A percentile compares a stretch with the other conserved stretches of the same genome.
Evolutionary conservation across 306 rosid genomes (phyloP).

Genomic region (Comarum palustre): DNA sequence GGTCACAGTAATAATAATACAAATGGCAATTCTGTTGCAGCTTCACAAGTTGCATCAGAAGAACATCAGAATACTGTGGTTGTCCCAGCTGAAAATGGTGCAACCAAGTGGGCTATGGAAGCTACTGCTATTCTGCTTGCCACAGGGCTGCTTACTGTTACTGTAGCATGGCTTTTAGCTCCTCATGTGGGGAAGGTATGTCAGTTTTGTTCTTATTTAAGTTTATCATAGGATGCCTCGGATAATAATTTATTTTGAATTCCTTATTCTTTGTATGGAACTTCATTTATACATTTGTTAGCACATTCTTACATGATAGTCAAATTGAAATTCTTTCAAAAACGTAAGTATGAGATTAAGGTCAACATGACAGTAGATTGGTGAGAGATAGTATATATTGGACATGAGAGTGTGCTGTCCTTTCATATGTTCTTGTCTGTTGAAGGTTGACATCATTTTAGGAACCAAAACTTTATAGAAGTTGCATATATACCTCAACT

Average conservation of each 20-base stretch:
- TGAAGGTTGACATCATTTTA: background rate
- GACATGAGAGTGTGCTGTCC: background rate
- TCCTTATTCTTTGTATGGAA: background rate
- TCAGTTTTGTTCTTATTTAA: conserved; percentile 6
- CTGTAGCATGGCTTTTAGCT: conserved; percentile 92
- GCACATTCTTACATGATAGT: background rate
- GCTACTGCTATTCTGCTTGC: conserved; percentile 93
- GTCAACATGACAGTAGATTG: background rate
- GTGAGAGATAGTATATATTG: background rate
- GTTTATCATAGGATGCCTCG: background rate
- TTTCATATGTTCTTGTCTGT: background rate
- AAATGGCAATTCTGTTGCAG: conserved; percentile 35
- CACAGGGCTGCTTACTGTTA: conserved; percentile 88
- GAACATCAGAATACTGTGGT: conserved; percentile 47
- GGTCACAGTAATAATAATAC: conserved; percentile 26
- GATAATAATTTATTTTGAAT: background rate
- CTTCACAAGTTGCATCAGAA: conserved; percentile 61
- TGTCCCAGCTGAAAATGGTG: conserved; percentile 57
- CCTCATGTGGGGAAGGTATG: conserved; percentile 94
- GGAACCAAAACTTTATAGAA: background rate
- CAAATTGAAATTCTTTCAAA: background rate
- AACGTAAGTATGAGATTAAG: background rate
- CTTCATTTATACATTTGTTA: background rate
- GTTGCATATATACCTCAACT: background rate
- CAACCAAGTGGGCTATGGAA: conserved; percentile 90